Evolutionary conservation across 2,329 filamentous ascomycete species (phyloP).

Genomic region (Ophiostoma fasciatum): DNA sequence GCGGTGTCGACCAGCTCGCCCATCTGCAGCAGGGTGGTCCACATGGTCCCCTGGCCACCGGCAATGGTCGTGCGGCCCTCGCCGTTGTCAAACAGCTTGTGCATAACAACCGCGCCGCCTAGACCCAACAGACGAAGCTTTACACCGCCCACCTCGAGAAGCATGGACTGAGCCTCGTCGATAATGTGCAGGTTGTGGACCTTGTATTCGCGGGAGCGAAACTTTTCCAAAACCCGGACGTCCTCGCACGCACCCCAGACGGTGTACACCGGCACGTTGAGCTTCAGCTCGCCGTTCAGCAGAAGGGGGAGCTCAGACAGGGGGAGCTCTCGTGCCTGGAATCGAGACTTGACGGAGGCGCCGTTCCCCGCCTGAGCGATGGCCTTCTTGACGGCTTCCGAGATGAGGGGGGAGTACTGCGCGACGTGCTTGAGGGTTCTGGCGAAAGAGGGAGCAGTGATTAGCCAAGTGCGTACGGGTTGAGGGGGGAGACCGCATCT

Average conservation of each 20-base stretch:
- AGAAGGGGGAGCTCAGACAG: conserved; percentile 87
- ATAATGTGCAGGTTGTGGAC: conserved; percentile 96
- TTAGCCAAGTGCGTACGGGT: too few relatives aligned
- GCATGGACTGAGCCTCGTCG: conserved; percentile 89
- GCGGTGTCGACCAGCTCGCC: conserved; percentile 95
- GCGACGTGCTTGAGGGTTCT: conserved; percentile 97
- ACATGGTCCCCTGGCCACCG: conserved; percentile 97
- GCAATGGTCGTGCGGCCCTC: conserved; percentile 97
- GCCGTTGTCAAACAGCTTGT: conserved; percentile 98
- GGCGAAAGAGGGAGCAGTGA: conserved; percentile 4
- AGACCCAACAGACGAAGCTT: conserved; percentile 89
- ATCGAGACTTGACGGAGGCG: conserved; percentile 74
- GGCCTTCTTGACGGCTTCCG: conserved; percentile 57
- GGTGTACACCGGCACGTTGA: conserved; percentile 94
- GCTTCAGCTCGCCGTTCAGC: conserved; percentile 72
- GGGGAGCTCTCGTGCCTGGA: conserved; percentile 65
- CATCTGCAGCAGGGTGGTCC: conserved; percentile 97
- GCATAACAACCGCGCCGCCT: conserved; percentile 95
- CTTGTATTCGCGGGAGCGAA: conserved; percentile 95
- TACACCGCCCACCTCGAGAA: conserved; percentile 87
- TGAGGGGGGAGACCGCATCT: too few relatives aligned
- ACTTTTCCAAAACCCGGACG: conserved; percentile 92
- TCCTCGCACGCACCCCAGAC: conserved; percentile 99
- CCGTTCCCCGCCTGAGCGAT: conserved; percentile 47
- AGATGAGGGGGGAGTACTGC: conserved; percentile 90